Conservation (phyloP, 768 basidiomycete genomes). For the Suillus occidentalis region DNA sequence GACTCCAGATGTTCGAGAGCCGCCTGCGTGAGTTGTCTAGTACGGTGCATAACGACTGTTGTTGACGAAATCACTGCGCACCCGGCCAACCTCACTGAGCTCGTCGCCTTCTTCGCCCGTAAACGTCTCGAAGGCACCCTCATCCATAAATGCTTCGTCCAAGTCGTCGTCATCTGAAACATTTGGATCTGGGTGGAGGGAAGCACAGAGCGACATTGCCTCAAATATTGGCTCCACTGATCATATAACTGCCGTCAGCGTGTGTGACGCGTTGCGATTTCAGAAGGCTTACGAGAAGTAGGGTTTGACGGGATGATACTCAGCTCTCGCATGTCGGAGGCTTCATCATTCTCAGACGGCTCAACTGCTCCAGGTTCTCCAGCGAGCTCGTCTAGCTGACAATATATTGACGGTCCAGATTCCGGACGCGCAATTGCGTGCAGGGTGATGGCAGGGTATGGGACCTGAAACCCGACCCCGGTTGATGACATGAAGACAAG, state of each 20-base stretch:
- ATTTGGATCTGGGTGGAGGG: constrained; percentile 75
- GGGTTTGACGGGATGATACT: constrained; percentile 65
- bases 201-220: constrained; percentile 80
- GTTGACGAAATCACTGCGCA: constrained; percentile 87
- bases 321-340: constrained; percentile 74
- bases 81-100: constrained; percentile 86
- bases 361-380: constrained; percentile 35
- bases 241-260: constrained; percentile 3
- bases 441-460: constrained; percentile 88
- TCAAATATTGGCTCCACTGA: constrained; percentile 85
- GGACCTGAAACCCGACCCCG: constrained; percentile 76
- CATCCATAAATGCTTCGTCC: constrained; percentile 57
- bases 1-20: constrained; percentile 82
- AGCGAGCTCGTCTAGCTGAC: constrained; percentile 83
- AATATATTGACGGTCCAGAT: constrained; percentile 75
- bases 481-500: constrained; percentile 75
- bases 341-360: constrained; percentile 37
- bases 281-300: constrained; percentile 53
- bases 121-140: constrained; percentile 50
- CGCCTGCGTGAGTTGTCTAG: constrained; percentile 69
- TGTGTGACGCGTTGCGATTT: neutral
- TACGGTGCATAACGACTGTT: constrained; percentile 81
- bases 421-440: constrained; percentile 86
- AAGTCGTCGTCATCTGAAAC: constrained; percentile 44
- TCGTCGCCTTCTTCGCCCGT: constrained; percentile 61